A percentile compares a stretch with the other conserved stretches of the same genome.
Conservation (phyloP, 306 rosid species). For the Urtica urens region DNA sequence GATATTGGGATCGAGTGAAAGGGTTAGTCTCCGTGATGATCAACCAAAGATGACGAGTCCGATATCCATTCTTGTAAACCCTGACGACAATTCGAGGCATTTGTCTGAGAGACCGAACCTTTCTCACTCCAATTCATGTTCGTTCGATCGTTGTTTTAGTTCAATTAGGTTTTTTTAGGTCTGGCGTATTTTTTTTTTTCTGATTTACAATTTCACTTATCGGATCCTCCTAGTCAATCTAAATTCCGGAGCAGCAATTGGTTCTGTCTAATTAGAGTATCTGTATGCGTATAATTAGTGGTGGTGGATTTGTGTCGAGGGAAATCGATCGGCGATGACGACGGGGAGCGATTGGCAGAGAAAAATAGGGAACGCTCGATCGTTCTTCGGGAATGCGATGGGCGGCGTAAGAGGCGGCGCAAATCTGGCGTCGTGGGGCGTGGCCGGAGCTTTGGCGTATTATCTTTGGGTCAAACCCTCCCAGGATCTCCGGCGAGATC, state of each 20-base stretch:
- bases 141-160: neutral
- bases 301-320: neutral
- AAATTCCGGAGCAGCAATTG: conserved; percentile 47
- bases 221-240: conserved; percentile 78
- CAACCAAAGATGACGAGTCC: conserved; percentile 96
- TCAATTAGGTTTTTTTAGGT: too few relatives aligned
- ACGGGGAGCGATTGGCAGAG: conserved; percentile 63
- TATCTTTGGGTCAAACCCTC: conserved; percentile 92
- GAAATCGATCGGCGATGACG: conserved; percentile 22
- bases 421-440: conserved; percentile 82
- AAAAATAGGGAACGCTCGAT: conserved; percentile 55
- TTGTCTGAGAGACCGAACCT: conserved; percentile 59
- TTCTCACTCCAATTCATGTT: neutral
- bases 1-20: too few relatives aligned
- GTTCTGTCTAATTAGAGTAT: too few relatives aligned
- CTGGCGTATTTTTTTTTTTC: conserved; percentile 32
- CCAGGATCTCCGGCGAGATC: conserved; percentile 70
- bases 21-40: too few relatives aligned
- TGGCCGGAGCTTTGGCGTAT: conserved; percentile 92
- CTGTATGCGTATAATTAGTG: too few relatives aligned
- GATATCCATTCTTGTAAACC: conserved; percentile 52
- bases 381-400: conserved; percentile 9
- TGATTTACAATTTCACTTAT: conserved; percentile 34
- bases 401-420: conserved; percentile 78
- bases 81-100: conserved; percentile 88